phyloP scores from a whole-genome alignment of 371 early-diverging fungal genomes.

The Actinomortierella wolfii region DNA sequence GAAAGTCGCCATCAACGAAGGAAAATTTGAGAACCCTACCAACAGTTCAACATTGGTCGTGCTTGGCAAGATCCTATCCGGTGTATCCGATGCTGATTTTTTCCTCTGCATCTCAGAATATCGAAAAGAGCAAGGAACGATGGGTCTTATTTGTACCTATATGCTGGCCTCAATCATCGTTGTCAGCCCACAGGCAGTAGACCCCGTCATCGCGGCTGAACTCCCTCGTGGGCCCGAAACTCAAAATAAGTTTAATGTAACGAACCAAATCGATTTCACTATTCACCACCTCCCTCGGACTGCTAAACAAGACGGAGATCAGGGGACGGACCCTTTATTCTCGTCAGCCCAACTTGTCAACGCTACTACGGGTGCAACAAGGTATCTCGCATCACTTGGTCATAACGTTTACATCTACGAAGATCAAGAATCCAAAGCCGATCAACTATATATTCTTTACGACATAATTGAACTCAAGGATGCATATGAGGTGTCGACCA shows the following conservation, averaged over 20 bases:
- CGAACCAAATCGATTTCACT: constrained; percentile 1
- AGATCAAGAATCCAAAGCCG: no score
- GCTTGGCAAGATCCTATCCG: not conserved
- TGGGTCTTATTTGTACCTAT: constrained; percentile 6
- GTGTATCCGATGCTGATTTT: constrained; percentile 1
- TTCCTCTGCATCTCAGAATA: constrained; percentile 1
- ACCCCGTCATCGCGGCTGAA: not conserved
- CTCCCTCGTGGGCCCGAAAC: not conserved
- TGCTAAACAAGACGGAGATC: no score
- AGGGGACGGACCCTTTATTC: not conserved
- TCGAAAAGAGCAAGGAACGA: not conserved
- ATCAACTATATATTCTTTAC: constrained; percentile 4
- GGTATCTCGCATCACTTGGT: constrained; percentile 9
- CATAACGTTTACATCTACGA: constrained; percentile 4
- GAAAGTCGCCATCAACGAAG: constrained; percentile 3
- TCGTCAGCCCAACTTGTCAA: constrained; percentile 4
- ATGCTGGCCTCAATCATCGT: not conserved
- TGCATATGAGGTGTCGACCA: constrained; percentile 8
- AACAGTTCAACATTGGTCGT: not conserved
- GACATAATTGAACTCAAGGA: constrained; percentile 4
- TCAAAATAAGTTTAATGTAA: not conserved
- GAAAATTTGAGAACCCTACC: not conserved
- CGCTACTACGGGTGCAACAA: constrained; percentile 7
- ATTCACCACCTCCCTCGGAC: constrained; percentile 2
- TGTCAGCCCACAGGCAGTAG: constrained; percentile 3